Evolutionary conservation across 306 rosid genomes (phyloP).

Genomic region (Fagus crenata): DNA sequence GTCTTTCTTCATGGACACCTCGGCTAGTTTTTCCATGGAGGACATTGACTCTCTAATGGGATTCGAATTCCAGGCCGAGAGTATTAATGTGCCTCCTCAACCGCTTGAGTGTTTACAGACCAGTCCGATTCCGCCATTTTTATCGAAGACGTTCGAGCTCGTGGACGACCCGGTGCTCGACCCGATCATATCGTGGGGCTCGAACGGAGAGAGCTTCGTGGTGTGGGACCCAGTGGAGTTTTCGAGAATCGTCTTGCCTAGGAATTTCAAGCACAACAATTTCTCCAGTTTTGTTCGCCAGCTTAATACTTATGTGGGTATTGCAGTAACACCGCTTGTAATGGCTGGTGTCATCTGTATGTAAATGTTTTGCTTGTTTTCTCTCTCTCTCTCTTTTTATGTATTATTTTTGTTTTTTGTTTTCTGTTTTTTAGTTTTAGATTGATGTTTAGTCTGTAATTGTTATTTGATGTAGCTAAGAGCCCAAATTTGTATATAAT

Average conservation of each 20-base stretch:
- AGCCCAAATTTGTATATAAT: conserved; percentile 28
- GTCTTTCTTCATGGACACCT: conserved; percentile 22
- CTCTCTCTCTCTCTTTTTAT: not conserved
- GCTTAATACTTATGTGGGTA: conserved; percentile 99
- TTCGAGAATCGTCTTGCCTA: conserved; percentile 63
- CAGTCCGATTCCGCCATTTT: conserved; percentile 71
- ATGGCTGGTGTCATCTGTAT: conserved; percentile 54
- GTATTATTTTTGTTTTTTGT: not conserved
- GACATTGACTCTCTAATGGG: conserved; percentile 23
- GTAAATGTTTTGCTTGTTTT: conserved; percentile 24
- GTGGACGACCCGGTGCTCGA: conserved; percentile 74
- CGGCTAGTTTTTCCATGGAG: conserved; percentile 20
- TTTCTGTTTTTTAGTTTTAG: not conserved
- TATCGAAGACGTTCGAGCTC: conserved; percentile 79
- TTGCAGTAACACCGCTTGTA: conserved; percentile 34
- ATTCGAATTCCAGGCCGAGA: conserved; percentile 9
- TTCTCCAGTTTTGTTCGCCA: conserved; percentile 98
- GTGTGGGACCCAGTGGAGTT: conserved; percentile 84
- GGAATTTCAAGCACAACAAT: conserved; percentile 92
- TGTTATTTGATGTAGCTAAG: conserved; percentile 28
- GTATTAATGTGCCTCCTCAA: conserved; percentile 30
- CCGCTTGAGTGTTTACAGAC: conserved; percentile 64
- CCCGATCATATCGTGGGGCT: conserved; percentile 72
- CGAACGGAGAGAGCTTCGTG: conserved; percentile 65
- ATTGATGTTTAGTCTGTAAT: conserved; percentile 33